phyloP scores from a whole-genome alignment of 306 rosid species.

The Trichosanthes cucumerina region DNA sequence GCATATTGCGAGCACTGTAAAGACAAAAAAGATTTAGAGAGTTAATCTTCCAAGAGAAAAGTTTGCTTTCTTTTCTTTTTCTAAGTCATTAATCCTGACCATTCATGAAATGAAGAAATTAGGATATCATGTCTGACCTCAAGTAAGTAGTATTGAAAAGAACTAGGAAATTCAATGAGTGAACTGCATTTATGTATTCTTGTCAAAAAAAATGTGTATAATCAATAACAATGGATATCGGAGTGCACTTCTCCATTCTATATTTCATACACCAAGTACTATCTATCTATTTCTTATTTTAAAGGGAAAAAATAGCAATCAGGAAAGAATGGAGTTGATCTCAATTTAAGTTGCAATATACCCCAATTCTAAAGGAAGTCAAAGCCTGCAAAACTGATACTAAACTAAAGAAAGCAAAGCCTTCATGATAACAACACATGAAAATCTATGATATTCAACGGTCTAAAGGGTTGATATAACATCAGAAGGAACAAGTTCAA shows the following conservation, averaged over 20 bases:
- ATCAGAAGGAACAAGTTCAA: neutral
- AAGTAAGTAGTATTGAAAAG: neutral
- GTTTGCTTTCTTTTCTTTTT: neutral
- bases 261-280: neutral
- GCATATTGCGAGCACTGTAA: slow-evolving; percentile 41
- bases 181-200: neutral
- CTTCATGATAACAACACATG: neutral
- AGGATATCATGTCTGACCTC: neutral
- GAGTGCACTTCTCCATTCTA: neutral
- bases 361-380: neutral
- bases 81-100: neutral
- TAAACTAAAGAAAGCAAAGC: neutral
- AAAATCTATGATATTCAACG: neutral
- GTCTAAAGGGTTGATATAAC: neutral
- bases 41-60: neutral
- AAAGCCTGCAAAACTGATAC: neutral
- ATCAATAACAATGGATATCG: neutral
- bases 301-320: neutral
- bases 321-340: neutral
- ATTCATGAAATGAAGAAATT: neutral
- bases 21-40: slow-evolving; percentile 16
- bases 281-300: neutral
- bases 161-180: neutral
- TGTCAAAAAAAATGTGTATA: neutral
- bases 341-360: neutral